These are phyloP conservation scores for Paramecium sexaurelia DNA, from an alignment of 73 alveolate species.

Conservation along the genomic window DNA sequence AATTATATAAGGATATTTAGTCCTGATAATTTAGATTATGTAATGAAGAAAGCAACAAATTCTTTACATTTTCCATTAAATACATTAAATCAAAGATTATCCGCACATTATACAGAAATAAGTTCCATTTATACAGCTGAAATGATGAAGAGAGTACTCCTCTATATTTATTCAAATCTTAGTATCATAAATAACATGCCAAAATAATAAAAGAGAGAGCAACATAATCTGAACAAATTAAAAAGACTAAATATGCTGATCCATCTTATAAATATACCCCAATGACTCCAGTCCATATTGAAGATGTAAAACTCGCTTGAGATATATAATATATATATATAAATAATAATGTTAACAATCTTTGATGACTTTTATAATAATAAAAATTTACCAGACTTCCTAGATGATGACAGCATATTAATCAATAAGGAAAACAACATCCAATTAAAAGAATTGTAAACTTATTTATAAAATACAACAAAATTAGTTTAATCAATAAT, in stretches of 20 bases:
- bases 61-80: constrained; percentile 59
- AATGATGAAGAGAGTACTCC: constrained; percentile 66
- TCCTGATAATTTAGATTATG: constrained; percentile 67
- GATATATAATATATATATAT: neutral
- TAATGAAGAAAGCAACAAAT: constrained; percentile 62
- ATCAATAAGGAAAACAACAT: neutral
- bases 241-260: constrained; percentile 54
- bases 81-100: constrained; percentile 65
- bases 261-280: constrained; percentile 36
- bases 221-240: neutral
- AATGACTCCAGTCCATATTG: constrained; percentile 8
- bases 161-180: neutral
- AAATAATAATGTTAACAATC: neutral
- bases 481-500: neutral
- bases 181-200: constrained; percentile 54
- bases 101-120: constrained; percentile 66
- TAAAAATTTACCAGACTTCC: neutral
- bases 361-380: constrained; percentile 32
- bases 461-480: neutral
- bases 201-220: constrained; percentile 25
- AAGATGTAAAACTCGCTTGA: constrained; percentile 9
- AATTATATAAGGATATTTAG: neutral
- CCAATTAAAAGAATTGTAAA: neutral
- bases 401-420: neutral
- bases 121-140: constrained; percentile 65